Base-by-base conservation (phyloP, 169 alveolate species). In the Plasmodium cynomolgi region DNA sequence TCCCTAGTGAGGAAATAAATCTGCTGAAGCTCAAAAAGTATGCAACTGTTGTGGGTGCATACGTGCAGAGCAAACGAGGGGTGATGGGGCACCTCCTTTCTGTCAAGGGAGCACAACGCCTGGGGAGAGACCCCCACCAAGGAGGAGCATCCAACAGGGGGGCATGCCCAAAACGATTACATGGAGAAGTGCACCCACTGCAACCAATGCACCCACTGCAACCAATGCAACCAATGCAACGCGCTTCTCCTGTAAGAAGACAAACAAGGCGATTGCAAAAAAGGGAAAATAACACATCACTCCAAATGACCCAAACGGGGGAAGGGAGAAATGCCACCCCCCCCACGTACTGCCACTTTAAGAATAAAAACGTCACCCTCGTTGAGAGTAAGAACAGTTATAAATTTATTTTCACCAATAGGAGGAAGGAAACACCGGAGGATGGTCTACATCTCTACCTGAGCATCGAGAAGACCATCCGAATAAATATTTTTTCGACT, bases 351-450 rank as follows among this genome's bases (percentile, higher is more conserved):
- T 44, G 56, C 15, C 90, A 50, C 72, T 82, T 82, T 56, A 47
- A 54, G 41, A 82, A 82, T 82, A 56, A 82, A 31, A 82, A 83
- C 20, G 83, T 71, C 75, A 37, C 77, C 23, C 50, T 83, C n/a
- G 2, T 83, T 26, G 82, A 83, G 47, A 83, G 34, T n/a, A 68
- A 23, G 23, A 83, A 68, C 20, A 71, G 15, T 2, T 68, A 68
- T 23, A 41, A 71, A 17, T 37, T 83, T 23, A 37, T 83, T 29
- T 56, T 82, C 31, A 17, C 26, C 6, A 20, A 83, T 4, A 50
- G 37, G 72, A 41, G 37, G 47, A 62, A 31, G 20, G 74, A 20
- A 41, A 23, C 31, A 72, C 44, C 62, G 23, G 31, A 58, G 29
- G 73, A 5, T 34, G 29, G 17, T 26, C 33, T 31, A 2, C 68